Evolutionary conservation across 164 flowering plant genomes (phyloP).

Genomic region (Amborella trichopoda): DNA sequence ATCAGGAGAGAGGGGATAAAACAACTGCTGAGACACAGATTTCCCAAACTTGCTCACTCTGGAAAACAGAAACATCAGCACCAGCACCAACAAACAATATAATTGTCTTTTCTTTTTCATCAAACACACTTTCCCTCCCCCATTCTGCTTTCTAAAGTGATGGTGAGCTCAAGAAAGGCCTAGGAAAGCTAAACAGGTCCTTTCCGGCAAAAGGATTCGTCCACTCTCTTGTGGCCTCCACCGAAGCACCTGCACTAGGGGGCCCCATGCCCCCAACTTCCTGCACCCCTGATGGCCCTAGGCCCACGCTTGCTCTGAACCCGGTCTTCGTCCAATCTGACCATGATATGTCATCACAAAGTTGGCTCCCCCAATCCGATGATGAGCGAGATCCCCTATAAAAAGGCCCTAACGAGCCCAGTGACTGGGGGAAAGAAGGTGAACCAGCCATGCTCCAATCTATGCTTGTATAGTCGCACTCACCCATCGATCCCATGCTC

Average conservation of each 20-base stretch:
- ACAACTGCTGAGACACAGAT: too few relatives aligned
- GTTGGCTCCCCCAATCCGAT: too few relatives aligned
- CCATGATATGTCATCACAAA: too few relatives aligned
- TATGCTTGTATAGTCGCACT: conserved; percentile 55
- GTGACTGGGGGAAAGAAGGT: too few relatives aligned
- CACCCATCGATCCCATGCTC: conserved; percentile 34
- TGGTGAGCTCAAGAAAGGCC: conserved; percentile 63
- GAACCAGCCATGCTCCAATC: conserved; percentile 66
- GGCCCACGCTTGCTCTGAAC: conserved; percentile 9
- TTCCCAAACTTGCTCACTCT: too few relatives aligned
- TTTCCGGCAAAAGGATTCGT: conserved; percentile 61
- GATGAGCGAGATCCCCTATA: too few relatives aligned
- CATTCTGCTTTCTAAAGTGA: conserved; percentile 26
- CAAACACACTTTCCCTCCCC: conserved; percentile 4
- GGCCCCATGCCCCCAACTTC: conserved; percentile 23
- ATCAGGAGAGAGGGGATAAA: too few relatives aligned
- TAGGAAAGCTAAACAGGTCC: conserved; percentile 50
- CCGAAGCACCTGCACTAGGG: conserved; percentile 9
- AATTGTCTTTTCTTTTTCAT: conserved; percentile 1
- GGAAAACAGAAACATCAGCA: conserved; percentile 1
- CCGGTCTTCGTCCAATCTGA: conserved; percentile 13
- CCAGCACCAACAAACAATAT: conserved; percentile 10
- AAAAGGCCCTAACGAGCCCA: too few relatives aligned
- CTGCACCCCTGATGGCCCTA: conserved; percentile 20
- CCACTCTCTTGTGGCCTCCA: conserved; percentile 47